phyloP scores from a whole-genome alignment of 1,284 basidiomycete species.

The Austroboletus novae-zelandiae region DNA sequence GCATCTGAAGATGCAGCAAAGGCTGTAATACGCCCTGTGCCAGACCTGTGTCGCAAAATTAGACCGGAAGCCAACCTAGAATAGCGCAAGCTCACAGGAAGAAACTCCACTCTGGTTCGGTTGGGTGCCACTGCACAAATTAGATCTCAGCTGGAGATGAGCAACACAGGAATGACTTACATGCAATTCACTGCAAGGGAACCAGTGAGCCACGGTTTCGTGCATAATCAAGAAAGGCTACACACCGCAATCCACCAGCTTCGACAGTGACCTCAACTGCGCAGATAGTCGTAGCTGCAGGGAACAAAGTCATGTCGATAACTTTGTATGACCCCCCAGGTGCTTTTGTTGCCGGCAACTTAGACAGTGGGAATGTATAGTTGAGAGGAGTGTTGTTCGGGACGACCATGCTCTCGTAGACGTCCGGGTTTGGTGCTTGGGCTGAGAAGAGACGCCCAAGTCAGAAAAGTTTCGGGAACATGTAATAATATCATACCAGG shows the following conservation, averaged over 20 bases:
- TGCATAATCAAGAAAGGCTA: neutral
- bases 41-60: constrained; percentile 34
- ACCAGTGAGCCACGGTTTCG: neutral
- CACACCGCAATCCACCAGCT: constrained; percentile 55
- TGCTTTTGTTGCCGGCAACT: constrained; percentile 39
- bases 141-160: neutral
- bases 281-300: constrained; percentile 52
- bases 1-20: constrained; percentile 40
- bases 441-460: constrained; percentile 22
- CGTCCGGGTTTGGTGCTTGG: constrained; percentile 40
- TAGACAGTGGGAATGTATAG: constrained; percentile 52
- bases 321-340: constrained; percentile 60
- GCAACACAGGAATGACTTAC: constrained; percentile 34
- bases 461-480: neutral
- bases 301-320: constrained; percentile 56
- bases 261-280: constrained; percentile 58
- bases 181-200: constrained; percentile 46
- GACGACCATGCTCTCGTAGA: constrained; percentile 37
- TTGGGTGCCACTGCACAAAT: constrained; percentile 48
- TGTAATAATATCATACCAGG: constrained; percentile 33
- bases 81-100: constrained; percentile 26
- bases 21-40: constrained; percentile 45
- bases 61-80: neutral
- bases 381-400: constrained; percentile 48
- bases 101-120: constrained; percentile 43